These are phyloP conservation scores for Glycine tomentella DNA, from an alignment of 306 rosid genomes.

Conservation along the genomic window DNA sequence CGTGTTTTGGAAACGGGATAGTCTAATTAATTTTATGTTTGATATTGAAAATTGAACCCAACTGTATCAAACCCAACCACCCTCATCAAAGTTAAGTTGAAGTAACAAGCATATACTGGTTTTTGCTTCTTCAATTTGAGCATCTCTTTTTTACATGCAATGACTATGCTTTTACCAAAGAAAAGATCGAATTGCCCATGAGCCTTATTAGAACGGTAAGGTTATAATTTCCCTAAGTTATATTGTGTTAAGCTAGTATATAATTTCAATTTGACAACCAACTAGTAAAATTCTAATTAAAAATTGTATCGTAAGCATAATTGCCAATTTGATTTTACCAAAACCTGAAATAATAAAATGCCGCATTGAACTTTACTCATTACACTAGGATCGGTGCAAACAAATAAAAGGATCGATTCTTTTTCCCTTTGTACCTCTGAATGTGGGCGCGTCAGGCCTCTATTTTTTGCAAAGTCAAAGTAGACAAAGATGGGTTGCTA, in stretches of 20 bases:
- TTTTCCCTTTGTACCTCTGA: constrained; percentile 15
- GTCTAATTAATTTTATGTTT: too few relatives aligned
- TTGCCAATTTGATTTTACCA: neutral
- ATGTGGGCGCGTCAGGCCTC: neutral
- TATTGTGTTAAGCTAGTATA: neutral
- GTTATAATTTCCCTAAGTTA: neutral
- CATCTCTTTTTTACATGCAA: too few relatives aligned
- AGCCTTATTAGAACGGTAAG: neutral
- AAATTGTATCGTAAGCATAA: too few relatives aligned
- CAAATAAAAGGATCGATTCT: neutral
- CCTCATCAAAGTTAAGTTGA: neutral
- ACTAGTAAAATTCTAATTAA: too few relatives aligned
- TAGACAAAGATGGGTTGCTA: constrained; percentile 37
- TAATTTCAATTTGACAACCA: neutral
- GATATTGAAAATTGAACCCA: constrained; percentile 12
- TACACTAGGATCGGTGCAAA: neutral
- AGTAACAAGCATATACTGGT: too few relatives aligned
- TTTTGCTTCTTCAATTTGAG: too few relatives aligned
- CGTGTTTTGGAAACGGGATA: neutral
- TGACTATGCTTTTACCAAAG: too few relatives aligned
- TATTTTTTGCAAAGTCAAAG: constrained; percentile 38
- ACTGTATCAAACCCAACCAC: neutral
- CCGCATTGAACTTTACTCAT: neutral
- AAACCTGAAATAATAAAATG: constrained; percentile 1
- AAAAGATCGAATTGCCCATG: too few relatives aligned